Conservation (phyloP, 768 basidiomycete species). For the Pholiota molesta region DNA sequence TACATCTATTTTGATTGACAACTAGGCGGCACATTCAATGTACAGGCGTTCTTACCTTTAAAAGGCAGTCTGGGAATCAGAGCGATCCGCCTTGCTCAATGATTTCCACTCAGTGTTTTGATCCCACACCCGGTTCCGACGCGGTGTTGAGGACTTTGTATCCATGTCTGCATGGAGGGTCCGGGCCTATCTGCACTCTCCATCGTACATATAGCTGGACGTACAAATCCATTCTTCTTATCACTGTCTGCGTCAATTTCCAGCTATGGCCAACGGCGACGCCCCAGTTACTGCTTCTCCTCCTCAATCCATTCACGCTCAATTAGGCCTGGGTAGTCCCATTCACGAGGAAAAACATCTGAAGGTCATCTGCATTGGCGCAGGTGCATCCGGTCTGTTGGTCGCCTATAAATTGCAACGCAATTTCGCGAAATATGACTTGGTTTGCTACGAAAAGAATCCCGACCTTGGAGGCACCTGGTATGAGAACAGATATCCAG, state of each 20-base stretch:
- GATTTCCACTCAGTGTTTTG: not conserved
- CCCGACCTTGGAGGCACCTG: constrained; percentile 34
- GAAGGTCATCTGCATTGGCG: constrained; percentile 35
- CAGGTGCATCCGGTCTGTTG: constrained; percentile 38
- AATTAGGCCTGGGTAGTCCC: constrained; percentile 19
- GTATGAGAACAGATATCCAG: constrained; percentile 40
- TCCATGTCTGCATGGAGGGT: not conserved
- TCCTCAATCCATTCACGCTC: constrained; percentile 7
- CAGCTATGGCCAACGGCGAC: constrained; percentile 1
- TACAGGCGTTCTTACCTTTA: not conserved
- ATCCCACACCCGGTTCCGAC: not conserved
- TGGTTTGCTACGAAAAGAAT: constrained; percentile 38
- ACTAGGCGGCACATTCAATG: not conserved
- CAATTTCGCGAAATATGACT: constrained; percentile 34
- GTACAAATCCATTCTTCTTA: not conserved
- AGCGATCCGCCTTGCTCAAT: not conserved
- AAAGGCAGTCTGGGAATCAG: not conserved
- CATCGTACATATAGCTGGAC: not conserved
- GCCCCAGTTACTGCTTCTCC: not conserved
- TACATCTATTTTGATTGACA: not conserved
- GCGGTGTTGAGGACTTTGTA: not conserved
- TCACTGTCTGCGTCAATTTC: not conserved
- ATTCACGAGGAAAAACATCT: constrained; percentile 31
- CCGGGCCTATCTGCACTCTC: not conserved
- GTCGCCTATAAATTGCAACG: constrained; percentile 38